Base-by-base conservation (phyloP, 2,329 filamentous ascomycete species). In the Trichoderma asperellum region DNA sequence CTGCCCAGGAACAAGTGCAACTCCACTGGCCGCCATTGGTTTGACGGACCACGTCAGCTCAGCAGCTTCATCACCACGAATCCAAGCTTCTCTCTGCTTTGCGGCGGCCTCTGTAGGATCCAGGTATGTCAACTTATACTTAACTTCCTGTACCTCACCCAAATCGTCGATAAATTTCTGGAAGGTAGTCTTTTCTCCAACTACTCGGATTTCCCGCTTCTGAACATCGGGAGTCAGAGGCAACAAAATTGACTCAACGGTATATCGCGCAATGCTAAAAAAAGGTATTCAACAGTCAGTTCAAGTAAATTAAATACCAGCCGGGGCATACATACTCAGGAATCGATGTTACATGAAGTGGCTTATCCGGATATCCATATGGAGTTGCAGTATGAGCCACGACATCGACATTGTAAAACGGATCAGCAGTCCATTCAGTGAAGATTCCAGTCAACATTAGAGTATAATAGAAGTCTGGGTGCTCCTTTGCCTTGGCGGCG, bases 381-480 rank as follows among this genome's bases (percentile, higher is more conserved):
- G 61, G 53, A 12, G 24, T 55, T 10, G 34, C 61, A 40, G 34
- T 34, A 40, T 64, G 61, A 29, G 47, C 49, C 11, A 55, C 1
- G 12, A 64, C 47, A 55, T 64, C 61, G 12, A 64, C 34, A 16
- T 49, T 49, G 16, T 64, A 64, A 37, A 64, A 64, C 7, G 61
- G 49, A 55, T 64, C 61, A 4, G 61, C 61, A 0, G 61, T 49
- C 61, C 61, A 64, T 24, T 64, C 61, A 21, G 61, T 64, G 61
- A 64, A 64, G 34, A 64, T 40, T 24, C 61, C 61, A 4, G 61
- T 64, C 21, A 64, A 49, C 61, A 64, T 64, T 12, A 64, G 61
- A 14, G 61, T 55, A 16, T 64, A 64, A 21, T 64, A 64, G 29
- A 64, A 64, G 3, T 64, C 61, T 18, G 61, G 34, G 7, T 55